phyloP scores from a whole-genome alignment of 2,329 filamentous ascomycete genomes.

The Rasamsonia emersonii region DNA sequence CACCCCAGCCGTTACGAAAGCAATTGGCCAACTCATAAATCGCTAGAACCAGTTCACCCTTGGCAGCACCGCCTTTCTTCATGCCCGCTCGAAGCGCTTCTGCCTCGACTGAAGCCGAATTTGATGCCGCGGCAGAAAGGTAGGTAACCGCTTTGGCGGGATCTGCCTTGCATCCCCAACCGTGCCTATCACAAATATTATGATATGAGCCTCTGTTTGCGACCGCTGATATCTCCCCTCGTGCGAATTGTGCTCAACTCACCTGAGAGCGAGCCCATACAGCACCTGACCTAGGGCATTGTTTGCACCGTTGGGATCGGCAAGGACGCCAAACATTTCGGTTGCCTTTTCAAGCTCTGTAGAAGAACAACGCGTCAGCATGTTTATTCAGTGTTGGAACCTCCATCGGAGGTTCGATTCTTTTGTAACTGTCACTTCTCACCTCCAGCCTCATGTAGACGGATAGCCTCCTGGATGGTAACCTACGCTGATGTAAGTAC shows the following conservation, averaged over 20 bases:
- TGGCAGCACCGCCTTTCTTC: constrained; percentile 88
- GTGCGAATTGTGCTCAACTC: too few relatives aligned
- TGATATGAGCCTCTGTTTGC: constrained; percentile 1
- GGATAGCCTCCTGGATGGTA: constrained; percentile 91
- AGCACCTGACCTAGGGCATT: constrained; percentile 93
- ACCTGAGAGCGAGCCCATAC: constrained; percentile 85
- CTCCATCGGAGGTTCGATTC: background rate
- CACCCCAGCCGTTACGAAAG: constrained; percentile 92
- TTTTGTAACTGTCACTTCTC: constrained; percentile 11
- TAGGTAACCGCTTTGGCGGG: constrained; percentile 68
- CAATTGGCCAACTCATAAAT: constrained; percentile 75
- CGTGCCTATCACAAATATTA: constrained; percentile 61
- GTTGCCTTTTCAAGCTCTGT: constrained; percentile 67
- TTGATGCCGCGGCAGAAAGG: constrained; percentile 79
- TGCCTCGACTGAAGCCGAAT: constrained; percentile 79
- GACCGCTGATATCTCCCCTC: too few relatives aligned
- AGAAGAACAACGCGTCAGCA: constrained; percentile 9
- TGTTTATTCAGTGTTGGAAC: background rate
- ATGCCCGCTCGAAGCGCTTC: constrained; percentile 77
- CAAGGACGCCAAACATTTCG: constrained; percentile 72
- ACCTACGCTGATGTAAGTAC: too few relatives aligned
- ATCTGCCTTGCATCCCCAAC: constrained; percentile 78
- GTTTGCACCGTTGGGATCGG: constrained; percentile 74
- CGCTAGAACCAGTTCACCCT: constrained; percentile 90
- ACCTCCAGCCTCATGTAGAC: constrained; percentile 74